Percentiles rank a stretch among this genome's conserved stretches.
Conservation (phyloP, 306 rosid species). For the Lithocarpus polystachyus region DNA sequence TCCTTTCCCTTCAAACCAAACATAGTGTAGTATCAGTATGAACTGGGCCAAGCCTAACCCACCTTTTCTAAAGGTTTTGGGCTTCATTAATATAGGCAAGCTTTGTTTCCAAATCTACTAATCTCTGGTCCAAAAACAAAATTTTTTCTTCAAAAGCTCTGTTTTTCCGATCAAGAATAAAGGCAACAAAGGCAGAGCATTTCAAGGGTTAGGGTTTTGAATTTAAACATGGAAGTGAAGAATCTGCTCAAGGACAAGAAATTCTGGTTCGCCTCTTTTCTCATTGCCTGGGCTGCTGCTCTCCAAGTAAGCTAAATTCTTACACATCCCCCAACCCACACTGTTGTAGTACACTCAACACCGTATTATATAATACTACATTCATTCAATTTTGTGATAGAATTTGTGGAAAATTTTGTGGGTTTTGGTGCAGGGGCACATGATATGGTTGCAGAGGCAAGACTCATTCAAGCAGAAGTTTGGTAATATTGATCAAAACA, state of each 20-base stretch:
- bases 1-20: too few relatives aligned
- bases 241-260: constrained; percentile 64
- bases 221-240: constrained; percentile 47
- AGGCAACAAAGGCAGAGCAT: not conserved
- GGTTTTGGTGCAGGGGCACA: constrained; percentile 54
- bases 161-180: not conserved
- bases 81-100: too few relatives aligned
- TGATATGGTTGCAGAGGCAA: constrained; percentile 80
- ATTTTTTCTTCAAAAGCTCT: too few relatives aligned
- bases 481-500: constrained; percentile 24
- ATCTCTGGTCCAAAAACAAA: too few relatives aligned
- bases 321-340: not conserved
- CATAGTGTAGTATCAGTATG: too few relatives aligned
- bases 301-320: constrained; percentile 47
- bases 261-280: constrained; percentile 71
- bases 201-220: not conserved
- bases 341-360: not conserved
- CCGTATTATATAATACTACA: too few relatives aligned
- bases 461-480: constrained; percentile 77
- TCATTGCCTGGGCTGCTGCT: constrained; percentile 74
- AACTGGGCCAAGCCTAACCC: too few relatives aligned
- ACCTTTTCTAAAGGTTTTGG: too few relatives aligned
- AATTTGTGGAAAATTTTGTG: not conserved
- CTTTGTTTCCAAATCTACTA: too few relatives aligned
- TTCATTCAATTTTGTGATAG: not conserved